Base-by-base conservation (phyloP, 352 stramenopile genomes). In the Phytophthora ohioensis region DNA sequence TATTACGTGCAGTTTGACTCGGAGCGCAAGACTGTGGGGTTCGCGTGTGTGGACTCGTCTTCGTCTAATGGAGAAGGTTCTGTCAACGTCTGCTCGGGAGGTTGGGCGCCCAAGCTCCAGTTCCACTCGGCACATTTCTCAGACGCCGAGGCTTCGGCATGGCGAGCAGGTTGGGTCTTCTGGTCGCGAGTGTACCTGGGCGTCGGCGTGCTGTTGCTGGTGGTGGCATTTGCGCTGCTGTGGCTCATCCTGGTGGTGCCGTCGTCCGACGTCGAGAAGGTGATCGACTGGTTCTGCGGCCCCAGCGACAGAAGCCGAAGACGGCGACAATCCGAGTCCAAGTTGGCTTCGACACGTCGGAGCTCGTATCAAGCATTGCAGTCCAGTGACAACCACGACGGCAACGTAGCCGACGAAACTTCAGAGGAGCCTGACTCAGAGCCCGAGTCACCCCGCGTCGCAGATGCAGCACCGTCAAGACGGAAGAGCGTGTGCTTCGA, bases 1-100 rank as follows among this genome's bases (percentile, higher is more conserved):
- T 91, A 91, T 53, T 92, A 92, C 69, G 81, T 80, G 15, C 71
- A 75, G 42, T 92, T 92, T 62, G 81, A 92, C 65, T 81, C 77
- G 8, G 64, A 78, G 10, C 41, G 55, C 8, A 64, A 70, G 12
- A 73, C 60, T 3, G 71, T 92, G 10, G 64, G 79, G 1, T 88
- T 92, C 43, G 85, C 82, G 10, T 92, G 85, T 43, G 56, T 79
- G 8, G 57, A 63, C 17, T 34, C 56, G 42, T n/a, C 42, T 8
- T 34, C 52, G n/a, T 53, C 34, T 4, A 52, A 32, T 17, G 21
- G 6, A 15, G 54, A 54, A 31, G 41, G 32, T 6, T 38, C 12
- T 31, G 38, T 48, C 0, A 71, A 64, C 31, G 39, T 51, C 12
- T 88, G 80, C 30, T 43, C 41, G 0, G 80, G 80, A 9, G 80